Conservation (phyloP, 2,329 filamentous ascomycete species). For the Exserohilum turcica region DNA sequence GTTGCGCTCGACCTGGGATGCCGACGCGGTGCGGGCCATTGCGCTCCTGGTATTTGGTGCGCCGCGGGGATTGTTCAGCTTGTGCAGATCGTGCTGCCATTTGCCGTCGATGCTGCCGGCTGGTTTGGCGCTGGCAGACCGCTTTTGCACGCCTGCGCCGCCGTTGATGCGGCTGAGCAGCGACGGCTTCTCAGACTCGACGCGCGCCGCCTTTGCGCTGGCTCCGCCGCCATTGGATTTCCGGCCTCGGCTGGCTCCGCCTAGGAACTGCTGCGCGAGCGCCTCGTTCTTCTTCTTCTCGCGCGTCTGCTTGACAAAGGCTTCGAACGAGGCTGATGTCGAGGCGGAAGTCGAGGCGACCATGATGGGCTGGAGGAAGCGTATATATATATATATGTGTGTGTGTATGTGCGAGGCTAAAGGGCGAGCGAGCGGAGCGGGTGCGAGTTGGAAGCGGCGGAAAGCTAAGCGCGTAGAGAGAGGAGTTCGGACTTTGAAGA, state of each 20-base stretch:
- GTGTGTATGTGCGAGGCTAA: too few relatives aligned
- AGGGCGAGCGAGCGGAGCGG: slow-evolving; percentile 3
- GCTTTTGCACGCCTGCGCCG: slow-evolving; percentile 68
- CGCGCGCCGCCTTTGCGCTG: slow-evolving; percentile 52
- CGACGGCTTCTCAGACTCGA: slow-evolving; percentile 55
- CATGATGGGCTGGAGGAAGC: slow-evolving; percentile 23
- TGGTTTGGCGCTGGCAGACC: slow-evolving; percentile 50
- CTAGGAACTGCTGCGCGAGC: slow-evolving; percentile 75
- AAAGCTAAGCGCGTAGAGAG: slow-evolving; percentile 3
- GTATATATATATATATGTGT: too few relatives aligned
- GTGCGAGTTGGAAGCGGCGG: background rate
- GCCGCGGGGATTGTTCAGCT: slow-evolving; percentile 48
- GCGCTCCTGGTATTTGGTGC: slow-evolving; percentile 36
- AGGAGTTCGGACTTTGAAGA: slow-evolving; percentile 6
- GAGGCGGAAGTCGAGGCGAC: slow-evolving; percentile 25
- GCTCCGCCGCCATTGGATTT: slow-evolving; percentile 62
- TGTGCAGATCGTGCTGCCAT: slow-evolving; percentile 74
- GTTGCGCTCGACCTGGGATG: slow-evolving; percentile 50
- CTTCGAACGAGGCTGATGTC: slow-evolving; percentile 34
- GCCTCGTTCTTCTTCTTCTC: slow-evolving; percentile 73
- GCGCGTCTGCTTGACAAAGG: slow-evolving; percentile 52
- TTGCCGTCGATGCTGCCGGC: slow-evolving; percentile 66
- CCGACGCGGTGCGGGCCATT: slow-evolving; percentile 46
- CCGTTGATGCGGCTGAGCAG: slow-evolving; percentile 77
- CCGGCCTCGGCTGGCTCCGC: slow-evolving; percentile 58